phyloP scores from a whole-genome alignment of 495 filamentous ascomycete genomes.

The Polyplosphaeria fusca region DNA sequence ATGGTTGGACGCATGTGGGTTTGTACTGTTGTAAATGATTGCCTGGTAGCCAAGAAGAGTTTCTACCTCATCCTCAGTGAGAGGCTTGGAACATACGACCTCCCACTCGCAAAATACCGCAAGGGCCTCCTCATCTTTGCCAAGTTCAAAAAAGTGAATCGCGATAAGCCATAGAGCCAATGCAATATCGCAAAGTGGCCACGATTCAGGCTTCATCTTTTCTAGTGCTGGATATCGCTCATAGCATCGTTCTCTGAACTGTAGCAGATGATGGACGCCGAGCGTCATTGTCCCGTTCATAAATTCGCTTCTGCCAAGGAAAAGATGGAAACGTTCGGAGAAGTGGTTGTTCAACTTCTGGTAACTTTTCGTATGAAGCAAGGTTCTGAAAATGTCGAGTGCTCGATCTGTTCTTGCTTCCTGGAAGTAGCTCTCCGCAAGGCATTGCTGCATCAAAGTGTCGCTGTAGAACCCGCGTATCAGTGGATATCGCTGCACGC shows the following conservation, averaged over 20 bases:
- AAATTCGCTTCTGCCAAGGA: neutral
- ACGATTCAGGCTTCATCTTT: neutral
- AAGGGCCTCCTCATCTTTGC: too few species aligned
- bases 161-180: neutral
- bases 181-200: neutral
- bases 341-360: neutral
- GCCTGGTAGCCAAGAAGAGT: too few species aligned
- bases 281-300: neutral
- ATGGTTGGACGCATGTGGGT: too few species aligned
- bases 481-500: neutral
- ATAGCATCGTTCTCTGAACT: neutral
- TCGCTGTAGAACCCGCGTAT: neutral
- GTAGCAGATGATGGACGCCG: neutral
- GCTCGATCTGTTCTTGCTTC: neutral
- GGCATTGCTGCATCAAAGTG: neutral
- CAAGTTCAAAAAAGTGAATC: too few species aligned
- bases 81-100: too few species aligned
- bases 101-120: too few species aligned
- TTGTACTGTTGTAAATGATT: too few species aligned
- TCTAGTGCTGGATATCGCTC: neutral
- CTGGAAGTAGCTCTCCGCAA: neutral
- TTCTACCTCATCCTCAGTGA: too few species aligned
- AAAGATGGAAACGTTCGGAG: neutral
- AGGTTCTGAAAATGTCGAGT: neutral
- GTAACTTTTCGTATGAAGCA: neutral